A percentile compares a stretch with the other conserved stretches of the same genome.
Evolutionary conservation across 2,329 filamentous ascomycete genomes (phyloP).

Genomic region (Aaosphaeria arxii): DNA sequence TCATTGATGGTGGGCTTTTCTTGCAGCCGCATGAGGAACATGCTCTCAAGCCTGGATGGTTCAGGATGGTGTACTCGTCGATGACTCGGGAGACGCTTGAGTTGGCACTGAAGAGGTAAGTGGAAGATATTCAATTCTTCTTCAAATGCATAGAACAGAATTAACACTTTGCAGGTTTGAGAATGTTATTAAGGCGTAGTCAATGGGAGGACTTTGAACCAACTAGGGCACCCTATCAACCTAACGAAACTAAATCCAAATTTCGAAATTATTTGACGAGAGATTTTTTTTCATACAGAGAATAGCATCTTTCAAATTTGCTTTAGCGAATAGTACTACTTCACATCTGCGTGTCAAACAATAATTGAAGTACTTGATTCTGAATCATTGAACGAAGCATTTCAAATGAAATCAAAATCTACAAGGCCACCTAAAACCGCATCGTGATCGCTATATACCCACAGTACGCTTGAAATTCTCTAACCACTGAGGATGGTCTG

Average conservation of each 20-base stretch:
- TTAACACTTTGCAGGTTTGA: neutral
- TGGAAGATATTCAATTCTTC: neutral
- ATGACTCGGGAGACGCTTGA: slow-evolving; percentile 28
- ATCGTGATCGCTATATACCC: neutral
- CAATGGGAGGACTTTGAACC: neutral
- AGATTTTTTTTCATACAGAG: no score
- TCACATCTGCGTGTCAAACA: no score
- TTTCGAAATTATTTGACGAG: no score
- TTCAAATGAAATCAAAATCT: no score
- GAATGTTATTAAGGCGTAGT: neutral
- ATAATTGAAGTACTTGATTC: no score
- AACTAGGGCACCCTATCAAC: neutral
- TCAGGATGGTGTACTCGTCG: slow-evolving; percentile 41
- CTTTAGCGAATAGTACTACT: no score
- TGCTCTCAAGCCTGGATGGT: slow-evolving; percentile 40
- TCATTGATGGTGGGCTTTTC: slow-evolving; percentile 14
- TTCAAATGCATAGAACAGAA: neutral
- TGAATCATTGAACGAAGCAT: no score
- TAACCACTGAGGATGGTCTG: neutral
- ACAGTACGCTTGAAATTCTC: neutral
- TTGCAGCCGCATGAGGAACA: slow-evolving; percentile 30
- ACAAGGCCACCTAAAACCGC: no score
- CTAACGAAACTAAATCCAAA: neutral
- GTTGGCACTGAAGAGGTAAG: slow-evolving; percentile 29
- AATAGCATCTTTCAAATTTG: no score